Percentiles rank a stretch among this genome's conserved stretches.
phyloP scores from a whole-genome alignment of 1,284 basidiomycete species.

The Ustilago sp. region DNA sequence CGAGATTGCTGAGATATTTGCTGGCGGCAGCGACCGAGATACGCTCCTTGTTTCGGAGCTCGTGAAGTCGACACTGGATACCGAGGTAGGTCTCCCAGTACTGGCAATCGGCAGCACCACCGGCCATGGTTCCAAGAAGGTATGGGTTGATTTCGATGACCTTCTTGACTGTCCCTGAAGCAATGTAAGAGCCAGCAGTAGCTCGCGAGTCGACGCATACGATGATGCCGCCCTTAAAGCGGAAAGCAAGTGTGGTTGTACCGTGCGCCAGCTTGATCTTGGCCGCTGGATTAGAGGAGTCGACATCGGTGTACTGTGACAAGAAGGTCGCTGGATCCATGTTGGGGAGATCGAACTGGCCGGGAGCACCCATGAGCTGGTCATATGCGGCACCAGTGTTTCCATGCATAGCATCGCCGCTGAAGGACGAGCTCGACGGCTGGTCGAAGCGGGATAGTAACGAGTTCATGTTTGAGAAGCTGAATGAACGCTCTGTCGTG shows the following conservation, averaged over 20 bases:
- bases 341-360: conserved; percentile 57
- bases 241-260: conserved; percentile 97
- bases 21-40: conserved; percentile 98
- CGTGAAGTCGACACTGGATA: conserved; percentile 95
- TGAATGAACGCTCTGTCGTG: background rate
- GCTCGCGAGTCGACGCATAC: conserved; percentile 98
- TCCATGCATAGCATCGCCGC: conserved; percentile 17
- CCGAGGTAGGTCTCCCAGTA: conserved; percentile 85
- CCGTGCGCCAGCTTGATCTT: conserved; percentile 97
- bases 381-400: conserved; percentile 17
- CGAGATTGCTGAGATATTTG: conserved; percentile 96
- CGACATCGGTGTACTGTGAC: conserved; percentile 68
- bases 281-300: conserved; percentile 67
- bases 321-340: conserved; percentile 64
- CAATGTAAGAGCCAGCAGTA: conserved; percentile 95
- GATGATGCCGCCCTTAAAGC: conserved; percentile 95
- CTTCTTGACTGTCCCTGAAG: conserved; percentile 72
- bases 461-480: conserved; percentile 48
- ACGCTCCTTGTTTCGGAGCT: conserved; percentile 94
- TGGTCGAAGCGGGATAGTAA: conserved; percentile 54
- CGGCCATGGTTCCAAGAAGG: conserved; percentile 97
- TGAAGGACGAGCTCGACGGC: conserved; percentile 20
- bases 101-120: conserved; percentile 79
- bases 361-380: conserved; percentile 41
- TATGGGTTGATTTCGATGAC: conserved; percentile 99